Conservation (phyloP, 495 filamentous ascomycete species). For the Podospora fimiseda region DNA sequence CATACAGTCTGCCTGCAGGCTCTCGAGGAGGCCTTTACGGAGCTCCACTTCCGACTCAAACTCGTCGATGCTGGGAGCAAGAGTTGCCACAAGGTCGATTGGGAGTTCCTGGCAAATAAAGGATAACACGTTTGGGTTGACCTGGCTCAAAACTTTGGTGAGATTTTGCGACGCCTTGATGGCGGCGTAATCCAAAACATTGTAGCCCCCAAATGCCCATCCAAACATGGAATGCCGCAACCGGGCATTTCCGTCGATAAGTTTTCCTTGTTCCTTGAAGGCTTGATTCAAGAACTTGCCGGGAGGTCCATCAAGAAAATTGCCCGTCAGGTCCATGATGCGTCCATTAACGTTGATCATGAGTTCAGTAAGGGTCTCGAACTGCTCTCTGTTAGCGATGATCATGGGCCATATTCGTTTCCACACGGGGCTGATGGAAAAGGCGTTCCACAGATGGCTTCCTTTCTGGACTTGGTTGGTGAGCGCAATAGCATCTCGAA, state of each 20-base stretch:
- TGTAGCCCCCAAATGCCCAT: too few relatives aligned
- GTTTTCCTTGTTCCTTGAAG: too few relatives aligned
- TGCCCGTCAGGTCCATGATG: neutral
- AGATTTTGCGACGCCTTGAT: too few relatives aligned
- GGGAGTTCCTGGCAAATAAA: neutral
- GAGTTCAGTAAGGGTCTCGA: constrained; percentile 6
- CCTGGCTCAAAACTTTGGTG: too few relatives aligned
- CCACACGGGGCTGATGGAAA: constrained; percentile 12
- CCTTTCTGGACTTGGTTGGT: neutral
- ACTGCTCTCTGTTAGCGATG: neutral
- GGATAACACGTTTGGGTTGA: too few relatives aligned
- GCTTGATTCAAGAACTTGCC: neutral
- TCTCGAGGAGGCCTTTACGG: too few relatives aligned
- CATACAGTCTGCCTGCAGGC: too few relatives aligned
- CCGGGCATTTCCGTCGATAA: too few relatives aligned
- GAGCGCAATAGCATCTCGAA: constrained; percentile 14
- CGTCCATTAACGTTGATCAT: constrained; percentile 2
- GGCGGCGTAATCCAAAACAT: too few relatives aligned
- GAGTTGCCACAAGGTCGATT: neutral
- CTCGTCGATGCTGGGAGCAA: neutral
- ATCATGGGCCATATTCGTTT: constrained; percentile 7
- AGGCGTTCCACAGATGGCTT: neutral
- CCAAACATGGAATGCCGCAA: too few relatives aligned
- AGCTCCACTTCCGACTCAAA: neutral
- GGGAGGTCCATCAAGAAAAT: neutral